A percentile compares a stretch with the other conserved stretches of the same genome.
Conservation (phyloP, 345 rosid genomes). For the Erucastrum elatum region DNA sequence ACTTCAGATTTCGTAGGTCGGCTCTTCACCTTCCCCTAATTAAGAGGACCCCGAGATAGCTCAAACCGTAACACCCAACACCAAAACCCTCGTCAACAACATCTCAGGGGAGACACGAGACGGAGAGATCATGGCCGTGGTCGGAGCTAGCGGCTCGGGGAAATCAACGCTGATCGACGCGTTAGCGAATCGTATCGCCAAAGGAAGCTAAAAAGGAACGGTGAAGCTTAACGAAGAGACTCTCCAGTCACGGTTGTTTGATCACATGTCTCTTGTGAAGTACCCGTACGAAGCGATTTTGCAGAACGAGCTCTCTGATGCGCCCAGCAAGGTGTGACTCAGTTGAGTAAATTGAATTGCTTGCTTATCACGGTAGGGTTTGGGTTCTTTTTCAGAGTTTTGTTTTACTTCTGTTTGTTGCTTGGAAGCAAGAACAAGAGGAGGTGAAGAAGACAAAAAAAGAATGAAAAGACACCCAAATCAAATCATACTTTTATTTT, state of each 20-base stretch:
- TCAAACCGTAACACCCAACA: conserved; percentile 40
- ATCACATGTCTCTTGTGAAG: conserved; percentile 82
- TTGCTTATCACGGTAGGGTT: conserved; percentile 77
- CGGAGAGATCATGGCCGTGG: conserved; percentile 87
- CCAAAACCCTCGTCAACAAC: conserved; percentile 76
- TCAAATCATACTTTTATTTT: conserved; percentile 14
- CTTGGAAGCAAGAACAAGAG: conserved; percentile 61
- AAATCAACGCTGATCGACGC: conserved; percentile 93
- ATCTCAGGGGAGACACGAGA: conserved; percentile 90
- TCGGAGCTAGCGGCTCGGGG: conserved; percentile 95
- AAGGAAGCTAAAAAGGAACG: conserved; percentile 72
- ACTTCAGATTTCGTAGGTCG: conserved; percentile 25
- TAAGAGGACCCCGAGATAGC: conserved; percentile 41
- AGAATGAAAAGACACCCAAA: background rate
- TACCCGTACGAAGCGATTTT: conserved; percentile 89
- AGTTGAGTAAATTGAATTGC: conserved; percentile 79
- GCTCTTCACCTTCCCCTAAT: conserved; percentile 34
- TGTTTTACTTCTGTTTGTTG: conserved; percentile 76
- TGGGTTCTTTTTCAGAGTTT: conserved; percentile 82
- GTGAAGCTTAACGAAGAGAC: conserved; percentile 72
- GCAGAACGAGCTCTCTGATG: conserved; percentile 72
- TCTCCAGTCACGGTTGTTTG: conserved; percentile 79
- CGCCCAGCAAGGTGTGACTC: conserved; percentile 66
- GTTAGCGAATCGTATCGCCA: conserved; percentile 79
- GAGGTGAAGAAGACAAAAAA: background rate